These are phyloP conservation scores for Prinsepia uniflora DNA, from an alignment of 306 rosid species.

Conservation along the genomic window DNA sequence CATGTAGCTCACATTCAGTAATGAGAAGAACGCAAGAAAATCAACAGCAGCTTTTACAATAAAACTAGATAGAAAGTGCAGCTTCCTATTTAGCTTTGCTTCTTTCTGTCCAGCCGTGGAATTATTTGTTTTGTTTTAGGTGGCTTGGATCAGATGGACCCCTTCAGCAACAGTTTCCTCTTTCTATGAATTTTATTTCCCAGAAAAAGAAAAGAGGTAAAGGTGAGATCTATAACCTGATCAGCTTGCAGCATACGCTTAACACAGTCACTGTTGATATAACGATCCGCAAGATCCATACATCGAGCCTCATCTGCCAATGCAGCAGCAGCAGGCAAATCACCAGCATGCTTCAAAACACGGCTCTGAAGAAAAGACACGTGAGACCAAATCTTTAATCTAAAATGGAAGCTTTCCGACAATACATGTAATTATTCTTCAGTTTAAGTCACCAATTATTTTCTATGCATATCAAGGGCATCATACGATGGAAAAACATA, in stretches of 20 bases:
- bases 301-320: slow-evolving; percentile 95
- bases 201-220: neutral
- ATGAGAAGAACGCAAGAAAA: slow-evolving; percentile 15
- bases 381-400: neutral
- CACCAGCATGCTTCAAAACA: slow-evolving; percentile 95
- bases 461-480: neutral
- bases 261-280: slow-evolving; percentile 91
- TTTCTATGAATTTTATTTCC: neutral
- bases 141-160: neutral
- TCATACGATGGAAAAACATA: neutral
- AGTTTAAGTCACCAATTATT: neutral
- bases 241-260: slow-evolving; percentile 99
- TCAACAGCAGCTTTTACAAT: neutral
- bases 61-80: neutral
- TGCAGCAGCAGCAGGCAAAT: slow-evolving; percentile 87
- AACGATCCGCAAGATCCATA: slow-evolving; percentile 97
- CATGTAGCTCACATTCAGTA: slow-evolving; percentile 20
- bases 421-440: neutral
- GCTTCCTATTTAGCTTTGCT: neutral
- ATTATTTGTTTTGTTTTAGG: neutral
- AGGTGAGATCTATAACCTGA: slow-evolving; percentile 51
- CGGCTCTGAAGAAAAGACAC: slow-evolving; percentile 64
- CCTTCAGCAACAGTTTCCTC: neutral
- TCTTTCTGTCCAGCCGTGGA: neutral
- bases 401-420: slow-evolving; percentile 1